phyloP scores from a whole-genome alignment of 2,329 filamentous ascomycete genomes.

The Stachybotrys chartarum region DNA sequence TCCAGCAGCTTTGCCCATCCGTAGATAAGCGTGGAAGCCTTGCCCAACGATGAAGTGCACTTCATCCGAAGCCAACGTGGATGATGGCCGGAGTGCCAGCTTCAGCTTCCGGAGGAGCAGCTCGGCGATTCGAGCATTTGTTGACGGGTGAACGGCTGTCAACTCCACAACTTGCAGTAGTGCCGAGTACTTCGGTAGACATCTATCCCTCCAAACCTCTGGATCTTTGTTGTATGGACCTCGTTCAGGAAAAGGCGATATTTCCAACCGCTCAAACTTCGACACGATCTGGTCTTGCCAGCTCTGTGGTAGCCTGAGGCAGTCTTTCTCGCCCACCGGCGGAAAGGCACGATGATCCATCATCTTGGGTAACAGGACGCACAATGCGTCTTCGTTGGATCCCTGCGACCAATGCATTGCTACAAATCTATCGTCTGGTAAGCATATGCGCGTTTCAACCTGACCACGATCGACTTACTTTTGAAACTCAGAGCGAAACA shows the following conservation, averaged over 20 bases:
- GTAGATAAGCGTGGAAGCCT: slow-evolving; percentile 66
- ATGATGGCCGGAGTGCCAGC: slow-evolving; percentile 55
- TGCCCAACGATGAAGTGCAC: slow-evolving; percentile 68
- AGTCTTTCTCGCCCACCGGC: slow-evolving; percentile 41
- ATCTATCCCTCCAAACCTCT: slow-evolving; percentile 54
- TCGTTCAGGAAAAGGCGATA: slow-evolving; percentile 57
- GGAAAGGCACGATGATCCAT: slow-evolving; percentile 49
- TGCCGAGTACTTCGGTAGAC: slow-evolving; percentile 60
- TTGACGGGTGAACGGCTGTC: slow-evolving; percentile 58
- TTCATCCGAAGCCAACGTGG: slow-evolving; percentile 51
- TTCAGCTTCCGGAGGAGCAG: slow-evolving; percentile 60
- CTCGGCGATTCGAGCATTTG: slow-evolving; percentile 58
- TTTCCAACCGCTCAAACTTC: slow-evolving; percentile 59
- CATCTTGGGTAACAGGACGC: slow-evolving; percentile 61
- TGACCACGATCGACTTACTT: slow-evolving; percentile 42
- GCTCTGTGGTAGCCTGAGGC: slow-evolving; percentile 51
- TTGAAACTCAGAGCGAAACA: slow-evolving; percentile 78
- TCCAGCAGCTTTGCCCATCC: slow-evolving; percentile 53
- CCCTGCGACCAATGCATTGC: slow-evolving; percentile 63
- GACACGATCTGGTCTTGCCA: slow-evolving; percentile 70
- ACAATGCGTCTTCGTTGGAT: slow-evolving; percentile 60
- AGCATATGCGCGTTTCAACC: slow-evolving; percentile 9
- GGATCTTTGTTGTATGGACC: slow-evolving; percentile 56
- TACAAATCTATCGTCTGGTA: slow-evolving; percentile 55
- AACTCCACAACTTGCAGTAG: slow-evolving; percentile 57